These are phyloP conservation scores for Candida manassasensis DNA, from an alignment of 805 yeast genomes.

Conservation along the genomic window DNA sequence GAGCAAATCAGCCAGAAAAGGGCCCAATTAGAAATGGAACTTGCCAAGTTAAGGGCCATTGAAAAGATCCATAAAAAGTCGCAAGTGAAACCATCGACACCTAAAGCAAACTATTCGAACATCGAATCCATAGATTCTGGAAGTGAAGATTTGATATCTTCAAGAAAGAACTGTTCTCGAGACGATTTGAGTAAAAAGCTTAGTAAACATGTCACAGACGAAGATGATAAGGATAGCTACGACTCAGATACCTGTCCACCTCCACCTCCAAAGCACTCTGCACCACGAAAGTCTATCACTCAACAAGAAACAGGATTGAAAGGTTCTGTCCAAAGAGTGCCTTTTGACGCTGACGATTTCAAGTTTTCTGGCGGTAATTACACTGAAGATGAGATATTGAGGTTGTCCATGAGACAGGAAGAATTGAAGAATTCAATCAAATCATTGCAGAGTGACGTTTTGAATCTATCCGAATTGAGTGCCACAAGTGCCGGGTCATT, in stretches of 20 bases:
- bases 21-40: conserved; percentile 37
- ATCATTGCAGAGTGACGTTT: conserved; percentile 42
- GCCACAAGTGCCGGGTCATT: conserved; percentile 89
- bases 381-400: conserved; percentile 24
- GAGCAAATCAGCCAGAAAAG: conserved; percentile 31
- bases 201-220: conserved; percentile 18
- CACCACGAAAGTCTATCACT: conserved; percentile 10
- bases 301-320: conserved; percentile 7
- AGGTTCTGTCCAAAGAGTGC: conserved; percentile 11
- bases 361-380: conserved; percentile 22
- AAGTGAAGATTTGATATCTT: conserved; percentile 32
- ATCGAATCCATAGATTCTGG: conserved; percentile 21
- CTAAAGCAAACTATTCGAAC: conserved; percentile 3
- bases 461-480: conserved; percentile 63
- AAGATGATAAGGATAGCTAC: conserved; percentile 15
- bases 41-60: conserved; percentile 28
- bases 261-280: conserved; percentile 32
- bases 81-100: not conserved
- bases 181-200: conserved; percentile 34
- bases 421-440: conserved; percentile 37
- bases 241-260: conserved; percentile 22
- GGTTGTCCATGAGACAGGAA: conserved; percentile 29
- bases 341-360: conserved; percentile 37
- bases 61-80: conserved; percentile 14
- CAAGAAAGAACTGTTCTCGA: conserved; percentile 28